A percentile compares a stretch with the other conserved stretches of the same genome.
These are phyloP conservation scores for Debaryomyces singareniensis DNA, from an alignment of 1,139 yeast genomes.

Conservation along the genomic window DNA sequence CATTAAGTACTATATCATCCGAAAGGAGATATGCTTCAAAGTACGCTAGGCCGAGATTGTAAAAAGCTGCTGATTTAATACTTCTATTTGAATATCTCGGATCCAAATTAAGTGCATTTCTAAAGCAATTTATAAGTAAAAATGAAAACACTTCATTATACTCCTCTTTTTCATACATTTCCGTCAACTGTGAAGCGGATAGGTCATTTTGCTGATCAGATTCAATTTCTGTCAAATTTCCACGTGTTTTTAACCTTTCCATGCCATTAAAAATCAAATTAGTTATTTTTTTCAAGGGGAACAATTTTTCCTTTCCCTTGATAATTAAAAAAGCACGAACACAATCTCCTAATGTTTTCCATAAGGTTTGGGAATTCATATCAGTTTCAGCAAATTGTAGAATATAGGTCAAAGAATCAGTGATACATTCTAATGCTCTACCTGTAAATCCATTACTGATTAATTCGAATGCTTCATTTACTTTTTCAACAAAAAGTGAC, in stretches of 20 bases:
- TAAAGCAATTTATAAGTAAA: constrained; percentile 22
- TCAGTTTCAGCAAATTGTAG: constrained; percentile 23
- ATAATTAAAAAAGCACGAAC: constrained; percentile 39
- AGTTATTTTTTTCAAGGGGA: constrained; percentile 33
- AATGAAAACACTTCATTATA: too few relatives aligned
- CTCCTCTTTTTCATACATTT: too few relatives aligned
- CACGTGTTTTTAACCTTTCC: background rate
- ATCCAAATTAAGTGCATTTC: constrained; percentile 20
- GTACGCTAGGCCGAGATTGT: constrained; percentile 67
- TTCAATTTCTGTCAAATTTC: constrained; percentile 8
- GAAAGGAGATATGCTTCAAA: constrained; percentile 40
- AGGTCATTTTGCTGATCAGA: constrained; percentile 14
- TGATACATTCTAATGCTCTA: constrained; percentile 36
- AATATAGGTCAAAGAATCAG: constrained; percentile 47
- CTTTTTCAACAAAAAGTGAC: constrained; percentile 52
- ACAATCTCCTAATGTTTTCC: constrained; percentile 50
- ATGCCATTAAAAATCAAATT: constrained; percentile 2
- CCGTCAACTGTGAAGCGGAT: background rate
- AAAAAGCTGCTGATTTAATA: constrained; percentile 55
- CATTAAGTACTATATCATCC: constrained; percentile 24
- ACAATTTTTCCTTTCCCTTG: constrained; percentile 32
- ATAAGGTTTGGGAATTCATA: constrained; percentile 43
- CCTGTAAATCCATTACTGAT: constrained; percentile 61
- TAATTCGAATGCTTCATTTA: constrained; percentile 49
- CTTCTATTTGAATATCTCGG: constrained; percentile 37